Conservation (phyloP, 768 basidiomycete species). For the Xanthoconium purpureum region DNA sequence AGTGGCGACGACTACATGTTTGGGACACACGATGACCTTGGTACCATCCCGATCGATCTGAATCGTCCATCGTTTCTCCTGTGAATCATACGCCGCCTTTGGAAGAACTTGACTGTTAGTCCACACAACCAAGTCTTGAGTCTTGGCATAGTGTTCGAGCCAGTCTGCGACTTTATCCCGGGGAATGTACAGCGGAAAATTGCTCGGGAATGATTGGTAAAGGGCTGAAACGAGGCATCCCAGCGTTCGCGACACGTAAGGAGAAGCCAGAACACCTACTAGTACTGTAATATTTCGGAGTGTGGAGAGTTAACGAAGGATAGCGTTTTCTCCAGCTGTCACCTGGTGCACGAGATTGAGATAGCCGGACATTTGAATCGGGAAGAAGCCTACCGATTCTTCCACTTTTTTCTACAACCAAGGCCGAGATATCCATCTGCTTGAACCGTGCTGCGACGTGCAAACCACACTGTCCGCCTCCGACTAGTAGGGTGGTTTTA, state of each 20-base stretch:
- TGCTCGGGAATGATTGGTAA: conserved; percentile 3
- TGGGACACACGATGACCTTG: background rate
- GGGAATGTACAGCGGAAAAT: conserved; percentile 3
- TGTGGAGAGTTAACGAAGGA: conserved; percentile 3
- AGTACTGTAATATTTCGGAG: background rate
- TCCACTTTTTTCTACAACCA: conserved; percentile 4
- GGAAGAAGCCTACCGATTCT: background rate
- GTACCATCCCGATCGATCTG: background rate
- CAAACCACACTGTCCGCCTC: no score
- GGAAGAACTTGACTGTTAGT: conserved; percentile 6
- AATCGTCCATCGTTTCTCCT: conserved; percentile 2
- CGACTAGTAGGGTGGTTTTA: no score
- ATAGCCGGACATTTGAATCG: background rate
- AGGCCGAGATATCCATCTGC: background rate
- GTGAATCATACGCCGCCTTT: background rate
- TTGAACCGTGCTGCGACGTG: no score
- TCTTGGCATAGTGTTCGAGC: conserved; percentile 2
- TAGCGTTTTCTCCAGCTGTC: conserved; percentile 8
- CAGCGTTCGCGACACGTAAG: no score
- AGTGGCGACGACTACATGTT: conserved; percentile 2
- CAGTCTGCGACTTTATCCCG: conserved; percentile 5
- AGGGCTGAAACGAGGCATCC: background rate
- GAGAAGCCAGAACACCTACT: background rate
- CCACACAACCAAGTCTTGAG: conserved; percentile 7
- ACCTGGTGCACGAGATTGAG: background rate